Evolutionary conservation across 2,329 filamentous ascomycete species (phyloP), one percentile per base, ranked within the genome.

Genomic region (Simplicillium sp.): DNA sequence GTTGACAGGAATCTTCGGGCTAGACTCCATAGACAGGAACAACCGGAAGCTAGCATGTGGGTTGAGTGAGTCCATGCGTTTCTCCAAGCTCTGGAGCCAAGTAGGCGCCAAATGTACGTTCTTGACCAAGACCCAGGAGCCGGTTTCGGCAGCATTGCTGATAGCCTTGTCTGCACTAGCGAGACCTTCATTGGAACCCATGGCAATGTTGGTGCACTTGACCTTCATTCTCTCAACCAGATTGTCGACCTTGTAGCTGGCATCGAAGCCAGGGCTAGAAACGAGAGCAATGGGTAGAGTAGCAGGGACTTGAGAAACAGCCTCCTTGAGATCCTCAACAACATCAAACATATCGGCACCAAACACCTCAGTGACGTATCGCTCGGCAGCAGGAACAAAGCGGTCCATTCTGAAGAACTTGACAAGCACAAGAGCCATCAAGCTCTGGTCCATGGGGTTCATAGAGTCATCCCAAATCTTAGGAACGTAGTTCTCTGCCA

Each of bases 1-100:
- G 56, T 97, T 97, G 59, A 97, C 90, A 0, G 94, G 90, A 51
- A 98, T 98, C 75, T 92, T 96, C 39, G 80, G 87, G 54, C 87
- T 96, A 3, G 87, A 86, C 64, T 98, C 92, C 92, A 98, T 98
- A 0, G 90, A 96, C 46, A 98, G 67, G 77, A 98, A 98, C 25
- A 98, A 71, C 37, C 92, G 77, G 75, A 98, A 98, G 58, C 94
- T 84, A 31, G 80, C 73, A 63, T 97, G 87, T 20, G 94, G 89
- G 57, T 95, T 96, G 56, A 98, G 82, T 11, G 87, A 87, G 51
- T 95, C 88, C 67, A 98, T 85, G 35, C 90, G 82, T 73, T 98
- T 98, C 69, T 98, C 90, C 13, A 98, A 75, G 54, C 88, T 95
- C 64, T 97, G 90, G 28, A 98, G 71, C 94, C 94, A 98, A 11